A percentile compares a stretch with the other conserved stretches of the same genome.
These are phyloP conservation scores for Rhizopogon vinicolor DNA, from an alignment of 768 basidiomycete species.

Conservation along the genomic window DNA sequence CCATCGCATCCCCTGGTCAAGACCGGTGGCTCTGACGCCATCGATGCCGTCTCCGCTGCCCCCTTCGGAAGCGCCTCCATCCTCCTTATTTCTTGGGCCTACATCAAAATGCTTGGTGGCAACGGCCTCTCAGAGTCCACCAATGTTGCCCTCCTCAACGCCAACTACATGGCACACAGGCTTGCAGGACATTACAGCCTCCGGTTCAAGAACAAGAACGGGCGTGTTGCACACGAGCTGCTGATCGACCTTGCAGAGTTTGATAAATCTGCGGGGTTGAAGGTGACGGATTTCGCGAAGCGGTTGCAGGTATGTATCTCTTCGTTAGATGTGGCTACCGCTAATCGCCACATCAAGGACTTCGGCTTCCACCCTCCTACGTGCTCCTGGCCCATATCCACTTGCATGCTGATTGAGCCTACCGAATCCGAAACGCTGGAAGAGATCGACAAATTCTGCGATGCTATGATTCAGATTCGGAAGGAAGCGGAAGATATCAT, in stretches of 20 bases:
- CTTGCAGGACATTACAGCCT: constrained; percentile 81
- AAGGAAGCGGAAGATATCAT: constrained; percentile 87
- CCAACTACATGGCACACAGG: constrained; percentile 95
- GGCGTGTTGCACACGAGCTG: constrained; percentile 92
- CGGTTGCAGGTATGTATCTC: constrained; percentile 65
- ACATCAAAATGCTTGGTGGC: constrained; percentile 99
- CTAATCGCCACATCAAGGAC: constrained; percentile 43
- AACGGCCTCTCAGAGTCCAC: constrained; percentile 82
- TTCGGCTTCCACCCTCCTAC: constrained; percentile 97
- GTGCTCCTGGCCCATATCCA: constrained; percentile 96
- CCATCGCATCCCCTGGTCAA: constrained; percentile 79
- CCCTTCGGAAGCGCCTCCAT: constrained; percentile 96
- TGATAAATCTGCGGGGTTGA: constrained; percentile 82
- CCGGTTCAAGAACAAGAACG: constrained; percentile 87
- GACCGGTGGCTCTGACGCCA: constrained; percentile 64
- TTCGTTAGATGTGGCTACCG: not conserved
- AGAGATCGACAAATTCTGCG: constrained; percentile 96
- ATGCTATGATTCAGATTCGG: constrained; percentile 97
- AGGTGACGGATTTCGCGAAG: constrained; percentile 96
- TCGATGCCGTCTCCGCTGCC: constrained; percentile 85
- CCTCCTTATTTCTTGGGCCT: constrained; percentile 96
- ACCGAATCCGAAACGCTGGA: constrained; percentile 94
- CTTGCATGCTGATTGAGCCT: constrained; percentile 97
- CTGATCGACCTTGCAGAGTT: constrained; percentile 96
- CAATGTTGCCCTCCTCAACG: constrained; percentile 85